Evolutionary conservation across 108 stramenopile species (phyloP), one percentile per base, ranked within the genome.

Genomic region (Nannochloropsis granulata): DNA sequence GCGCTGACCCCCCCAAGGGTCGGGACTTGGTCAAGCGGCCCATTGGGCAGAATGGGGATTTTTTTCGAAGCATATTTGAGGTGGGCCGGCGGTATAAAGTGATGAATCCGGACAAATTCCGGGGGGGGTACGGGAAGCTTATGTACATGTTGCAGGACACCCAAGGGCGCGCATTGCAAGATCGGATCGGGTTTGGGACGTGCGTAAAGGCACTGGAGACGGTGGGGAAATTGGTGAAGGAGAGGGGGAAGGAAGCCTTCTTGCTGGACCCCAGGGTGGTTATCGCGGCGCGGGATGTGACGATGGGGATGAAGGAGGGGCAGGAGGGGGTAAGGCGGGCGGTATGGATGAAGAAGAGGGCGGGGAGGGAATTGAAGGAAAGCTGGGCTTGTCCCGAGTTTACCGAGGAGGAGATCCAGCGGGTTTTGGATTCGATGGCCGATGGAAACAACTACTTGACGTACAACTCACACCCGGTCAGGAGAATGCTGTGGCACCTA

Each of bases 71-170:
- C 45, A 83, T 91, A 25, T 92, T 93, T 84, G 93, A 94, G 87
- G 89, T 95, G 12, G 94, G 93, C 8, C 93, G 95, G 16, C 92
- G 95, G 24, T 93, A 95, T 85, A 95, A 95, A 82, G 92, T 95
- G 26, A 88, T 94, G 82, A 95, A 95, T 83, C 95, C 95, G 21
- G 85, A 85, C 26, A 92, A 92, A 83, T 93, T 95, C 92, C 85
- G 95, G 24, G 87, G 85, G 25, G 92, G 92, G 23, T 94, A 95
- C 90, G 95, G 95, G 44, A 95, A 95, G 89, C 88, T 95, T 44
- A 92, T 94, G 93, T 94, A 93, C 88, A 80, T 94, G 45, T 79
- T 95, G 45, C 93, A 94, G 88, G 94, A 95, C 88, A 83, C 91
- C 83, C 90, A 90, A 26, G 88, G 92, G 34, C 84, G 91, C 13